Evolutionary conservation across 805 yeast genomes (phyloP).

Genomic region (Saccharomycopsis sp.): DNA sequence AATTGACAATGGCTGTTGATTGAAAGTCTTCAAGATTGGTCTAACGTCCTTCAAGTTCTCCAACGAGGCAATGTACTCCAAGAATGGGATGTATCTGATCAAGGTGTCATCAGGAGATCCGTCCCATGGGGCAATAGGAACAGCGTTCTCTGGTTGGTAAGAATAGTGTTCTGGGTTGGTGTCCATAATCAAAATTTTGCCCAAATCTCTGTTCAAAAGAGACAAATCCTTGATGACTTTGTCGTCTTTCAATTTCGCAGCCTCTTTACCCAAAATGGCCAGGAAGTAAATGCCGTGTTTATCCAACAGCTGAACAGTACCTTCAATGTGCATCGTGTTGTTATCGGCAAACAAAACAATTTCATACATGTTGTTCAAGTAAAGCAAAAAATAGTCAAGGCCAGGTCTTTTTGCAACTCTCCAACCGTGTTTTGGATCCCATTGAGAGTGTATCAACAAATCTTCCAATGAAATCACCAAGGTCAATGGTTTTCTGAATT

Average conservation of each 20-base stretch:
- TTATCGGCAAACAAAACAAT: slow-evolving; percentile 84
- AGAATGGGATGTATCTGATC: slow-evolving; percentile 76
- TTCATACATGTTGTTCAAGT: slow-evolving; percentile 91
- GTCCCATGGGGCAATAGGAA: slow-evolving; percentile 75
- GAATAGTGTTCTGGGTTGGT: slow-evolving; percentile 61
- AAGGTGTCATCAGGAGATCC: slow-evolving; percentile 79
- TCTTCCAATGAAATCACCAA: slow-evolving; percentile 86
- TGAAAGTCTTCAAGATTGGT: slow-evolving; percentile 70
- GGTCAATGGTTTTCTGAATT: slow-evolving; percentile 87
- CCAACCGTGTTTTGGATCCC: slow-evolving; percentile 94
- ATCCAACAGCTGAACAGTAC: slow-evolving; percentile 78
- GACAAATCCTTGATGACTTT: slow-evolving; percentile 82
- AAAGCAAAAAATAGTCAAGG: slow-evolving; percentile 90
- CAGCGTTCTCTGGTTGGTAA: slow-evolving; percentile 91
- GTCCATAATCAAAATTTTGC: slow-evolving; percentile 74
- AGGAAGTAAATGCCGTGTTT: slow-evolving; percentile 87
- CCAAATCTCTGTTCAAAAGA: slow-evolving; percentile 82
- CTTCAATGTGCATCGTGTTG: slow-evolving; percentile 78
- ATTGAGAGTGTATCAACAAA: slow-evolving; percentile 78
- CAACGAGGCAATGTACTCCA: slow-evolving; percentile 75
- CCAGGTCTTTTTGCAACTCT: slow-evolving; percentile 99
- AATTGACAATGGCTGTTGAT: too few relatives aligned
- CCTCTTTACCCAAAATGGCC: slow-evolving; percentile 83
- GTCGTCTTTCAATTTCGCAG: slow-evolving; percentile 76
- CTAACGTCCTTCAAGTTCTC: slow-evolving; percentile 72